A percentile compares a stretch with the other conserved stretches of the same genome.
Conservation (phyloP, 108 stramenopile genomes). For the Cyclostephanos tholiformis region DNA sequence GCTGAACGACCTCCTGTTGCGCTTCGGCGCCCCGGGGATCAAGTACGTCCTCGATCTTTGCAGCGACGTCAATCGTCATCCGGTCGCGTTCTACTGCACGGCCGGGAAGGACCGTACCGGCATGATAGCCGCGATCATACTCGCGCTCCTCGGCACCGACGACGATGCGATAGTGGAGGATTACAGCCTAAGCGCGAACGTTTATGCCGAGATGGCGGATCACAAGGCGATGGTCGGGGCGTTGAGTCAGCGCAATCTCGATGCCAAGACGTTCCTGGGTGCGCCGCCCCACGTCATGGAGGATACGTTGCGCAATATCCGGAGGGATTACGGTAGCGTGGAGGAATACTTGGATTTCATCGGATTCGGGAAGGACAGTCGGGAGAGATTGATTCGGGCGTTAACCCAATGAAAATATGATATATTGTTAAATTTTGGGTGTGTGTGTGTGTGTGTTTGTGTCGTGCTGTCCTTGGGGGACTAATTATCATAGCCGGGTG, state of each 20-base stretch:
- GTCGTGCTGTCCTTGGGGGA: not conserved
- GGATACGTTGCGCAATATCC: conserved; percentile 74
- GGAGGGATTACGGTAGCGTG: conserved; percentile 76
- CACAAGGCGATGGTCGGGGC: conserved; percentile 94
- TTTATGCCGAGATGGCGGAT: conserved; percentile 92
- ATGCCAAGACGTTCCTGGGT: conserved; percentile 88
- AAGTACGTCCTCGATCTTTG: conserved; percentile 81
- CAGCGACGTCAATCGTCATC: conserved; percentile 77
- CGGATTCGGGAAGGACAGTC: conserved; percentile 82
- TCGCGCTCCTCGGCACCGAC: conserved; percentile 65
- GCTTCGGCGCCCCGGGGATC: conserved; percentile 84
- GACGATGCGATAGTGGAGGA: conserved; percentile 88
- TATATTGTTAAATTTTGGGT: not conserved
- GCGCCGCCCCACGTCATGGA: conserved; percentile 89
- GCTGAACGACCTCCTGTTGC: conserved; percentile 86
- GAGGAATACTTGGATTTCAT: conserved; percentile 89
- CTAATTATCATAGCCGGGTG: not conserved
- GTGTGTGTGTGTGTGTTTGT: not conserved
- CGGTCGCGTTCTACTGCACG: conserved; percentile 92
- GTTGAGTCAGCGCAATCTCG: conserved; percentile 80
- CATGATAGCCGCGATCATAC: conserved; percentile 84
- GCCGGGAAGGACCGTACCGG: conserved; percentile 95
- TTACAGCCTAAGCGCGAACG: conserved; percentile 88
- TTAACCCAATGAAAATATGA: conserved; percentile 37
- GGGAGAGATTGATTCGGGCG: conserved; percentile 72